Base-by-base conservation (phyloP, 345 rosid species). In the Eucalyptus rudis region DNA sequence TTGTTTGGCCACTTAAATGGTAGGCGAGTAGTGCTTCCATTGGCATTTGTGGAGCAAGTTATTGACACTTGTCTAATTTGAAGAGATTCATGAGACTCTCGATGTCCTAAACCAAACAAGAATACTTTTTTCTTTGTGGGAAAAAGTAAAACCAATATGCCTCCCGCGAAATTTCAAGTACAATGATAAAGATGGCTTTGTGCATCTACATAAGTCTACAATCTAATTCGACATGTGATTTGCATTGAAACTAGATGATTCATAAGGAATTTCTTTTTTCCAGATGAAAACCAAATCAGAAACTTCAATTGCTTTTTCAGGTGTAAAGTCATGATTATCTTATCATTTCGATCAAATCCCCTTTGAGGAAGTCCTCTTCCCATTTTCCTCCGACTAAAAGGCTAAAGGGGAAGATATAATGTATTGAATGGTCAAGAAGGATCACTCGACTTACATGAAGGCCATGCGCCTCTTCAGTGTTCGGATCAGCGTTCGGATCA, bases 121-220 rank as follows among this genome's bases (percentile, higher is more conserved):
- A 2, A 8, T 68, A 68, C 1, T 2, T 16, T 68, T 68, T 68
- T 16, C 79, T 31, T 4, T 0, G 2, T 10, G 25, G 1, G 7
- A 36, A 71, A 71, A 36, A 9, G 2, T 17, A 17, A 68, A 33
- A 33, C 13, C 80, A 5, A 68, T 9, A 33, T 68, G 12, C 27
- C 27, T 71, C 3, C 27, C 8, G 0, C 1, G 0, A 19, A 10
- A 76, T 36, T 36, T 36, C 27, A 10, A 36, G 47, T 20, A 36
- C 6, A 10, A 12, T 71, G 45, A 71, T 16, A 36, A 4, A 31
- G 27, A 36, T 19, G 83, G 13, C 27, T 71, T 16, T 71, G 45
- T 71, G 45, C 45, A 71, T 71, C 43, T 66, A 8, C 14, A 20
- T 11, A n/a, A 71, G 25, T 36, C 81, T 36, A 36, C 45, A 5